phyloP scores from a whole-genome alignment of 129 eudicot species.

The Scalesia atractyloides region DNA sequence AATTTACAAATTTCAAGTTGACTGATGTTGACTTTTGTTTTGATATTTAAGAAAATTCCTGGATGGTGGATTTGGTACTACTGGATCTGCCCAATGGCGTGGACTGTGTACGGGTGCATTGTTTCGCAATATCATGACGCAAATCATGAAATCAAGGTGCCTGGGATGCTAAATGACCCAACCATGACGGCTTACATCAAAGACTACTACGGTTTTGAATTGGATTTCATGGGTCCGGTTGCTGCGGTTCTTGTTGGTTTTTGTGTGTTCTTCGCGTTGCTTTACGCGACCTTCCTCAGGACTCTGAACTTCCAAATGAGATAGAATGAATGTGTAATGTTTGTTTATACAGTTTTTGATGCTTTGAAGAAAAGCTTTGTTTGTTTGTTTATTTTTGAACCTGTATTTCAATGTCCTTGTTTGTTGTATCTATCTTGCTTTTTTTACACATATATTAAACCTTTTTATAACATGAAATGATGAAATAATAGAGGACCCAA shows the following conservation, averaged over 20 bases:
- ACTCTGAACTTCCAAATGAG: constrained; percentile 72
- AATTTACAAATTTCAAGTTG: background rate
- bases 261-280: constrained; percentile 58
- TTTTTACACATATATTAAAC: background rate
- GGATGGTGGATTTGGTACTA: constrained; percentile 89
- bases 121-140: constrained; percentile 70
- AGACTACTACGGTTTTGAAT: constrained; percentile 53
- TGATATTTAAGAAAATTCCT: constrained; percentile 60
- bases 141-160: constrained; percentile 34
- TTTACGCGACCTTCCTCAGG: constrained; percentile 64
- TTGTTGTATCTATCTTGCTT: background rate
- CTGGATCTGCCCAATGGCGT: constrained; percentile 82
- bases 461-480: too few relatives aligned
- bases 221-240: constrained; percentile 73
- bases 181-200: constrained; percentile 42
- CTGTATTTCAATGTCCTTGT: background rate
- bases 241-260: constrained; percentile 69
- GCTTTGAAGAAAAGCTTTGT: constrained; percentile 15
- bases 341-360: constrained; percentile 8
- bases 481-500: too few relatives aligned
- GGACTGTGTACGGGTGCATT: constrained; percentile 75
- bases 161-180: constrained; percentile 41
- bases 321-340: constrained; percentile 33
- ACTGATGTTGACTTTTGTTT: background rate
- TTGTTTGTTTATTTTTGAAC: constrained; percentile 10